Evolutionary conservation across 2,329 filamentous ascomycete genomes (phyloP).

Genomic region (Alternaria solani): DNA sequence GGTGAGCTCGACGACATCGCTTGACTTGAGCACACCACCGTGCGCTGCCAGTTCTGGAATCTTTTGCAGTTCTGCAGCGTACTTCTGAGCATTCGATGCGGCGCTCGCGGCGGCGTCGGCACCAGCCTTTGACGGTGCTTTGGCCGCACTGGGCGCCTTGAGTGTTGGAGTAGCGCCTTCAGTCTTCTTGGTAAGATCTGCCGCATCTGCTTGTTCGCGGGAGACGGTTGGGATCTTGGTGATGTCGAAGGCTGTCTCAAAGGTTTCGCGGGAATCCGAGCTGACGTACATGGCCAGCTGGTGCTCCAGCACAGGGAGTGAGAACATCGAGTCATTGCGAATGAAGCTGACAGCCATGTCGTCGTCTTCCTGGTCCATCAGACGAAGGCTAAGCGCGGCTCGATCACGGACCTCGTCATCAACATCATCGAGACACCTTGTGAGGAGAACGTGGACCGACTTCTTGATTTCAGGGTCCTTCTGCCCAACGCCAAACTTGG

Average conservation of each 20-base stretch:
- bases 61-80: constrained; percentile 83
- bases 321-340: constrained; percentile 97
- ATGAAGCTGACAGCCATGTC: constrained; percentile 87
- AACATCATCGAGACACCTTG: constrained; percentile 91
- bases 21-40: constrained; percentile 91
- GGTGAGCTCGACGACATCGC: constrained; percentile 83
- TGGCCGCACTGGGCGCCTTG: constrained; percentile 88
- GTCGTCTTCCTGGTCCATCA: constrained; percentile 89
- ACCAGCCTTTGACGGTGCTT: constrained; percentile 71
- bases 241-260: constrained; percentile 87
- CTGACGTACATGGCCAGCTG: constrained; percentile 98
- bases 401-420: constrained; percentile 98
- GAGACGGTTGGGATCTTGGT: constrained; percentile 91
- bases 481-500: constrained; percentile 95
- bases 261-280: constrained; percentile 85
- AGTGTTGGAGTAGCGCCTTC: constrained; percentile 90
- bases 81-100: constrained; percentile 83
- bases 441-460: constrained; percentile 90
- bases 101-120: constrained; percentile 80
- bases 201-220: constrained; percentile 92
- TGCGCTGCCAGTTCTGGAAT: constrained; percentile 93
- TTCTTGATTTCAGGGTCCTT: constrained; percentile 97
- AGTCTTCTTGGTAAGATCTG: constrained; percentile 97
- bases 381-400: constrained; percentile 86
- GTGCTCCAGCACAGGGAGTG: constrained; percentile 92